Conservation (phyloP, 345 rosid species). For the Dipteronia dyeriana region DNA sequence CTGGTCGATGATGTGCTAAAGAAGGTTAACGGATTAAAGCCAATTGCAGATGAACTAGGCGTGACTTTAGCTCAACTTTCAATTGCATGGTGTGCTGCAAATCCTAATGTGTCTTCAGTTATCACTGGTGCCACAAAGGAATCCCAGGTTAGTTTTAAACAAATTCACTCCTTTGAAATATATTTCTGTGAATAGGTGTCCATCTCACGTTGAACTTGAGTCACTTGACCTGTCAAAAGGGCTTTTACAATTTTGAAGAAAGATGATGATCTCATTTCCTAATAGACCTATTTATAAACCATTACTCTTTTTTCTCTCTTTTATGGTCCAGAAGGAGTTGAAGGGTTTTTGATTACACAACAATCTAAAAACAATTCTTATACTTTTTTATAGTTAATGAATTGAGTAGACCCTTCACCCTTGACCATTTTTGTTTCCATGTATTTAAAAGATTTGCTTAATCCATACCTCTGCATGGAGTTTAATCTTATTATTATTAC, state of each 20-base stretch:
- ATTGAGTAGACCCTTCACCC: background rate
- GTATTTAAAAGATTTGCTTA: background rate
- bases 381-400: background rate
- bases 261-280: background rate
- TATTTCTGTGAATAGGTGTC: background rate
- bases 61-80: constrained; percentile 94
- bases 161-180: background rate
- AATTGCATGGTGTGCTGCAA: constrained; percentile 98
- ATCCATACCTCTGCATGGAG: background rate
- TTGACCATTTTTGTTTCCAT: background rate
- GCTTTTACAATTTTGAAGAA: background rate
- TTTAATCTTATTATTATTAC: background rate
- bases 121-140: constrained; percentile 98
- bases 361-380: background rate
- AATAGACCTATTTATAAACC: background rate
- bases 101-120: constrained; percentile 94
- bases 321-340: background rate
- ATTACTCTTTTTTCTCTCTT: background rate
- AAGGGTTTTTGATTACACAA: background rate
- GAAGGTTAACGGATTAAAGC: constrained; percentile 92
- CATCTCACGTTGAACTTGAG: too few species aligned
- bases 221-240: background rate
- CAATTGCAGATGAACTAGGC: constrained; percentile 97
- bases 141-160: constrained; percentile 65
- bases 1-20: constrained; percentile 88